Evolutionary conservation across 1,284 basidiomycete species (phyloP).

Genomic region (Grifola frondosa): DNA sequence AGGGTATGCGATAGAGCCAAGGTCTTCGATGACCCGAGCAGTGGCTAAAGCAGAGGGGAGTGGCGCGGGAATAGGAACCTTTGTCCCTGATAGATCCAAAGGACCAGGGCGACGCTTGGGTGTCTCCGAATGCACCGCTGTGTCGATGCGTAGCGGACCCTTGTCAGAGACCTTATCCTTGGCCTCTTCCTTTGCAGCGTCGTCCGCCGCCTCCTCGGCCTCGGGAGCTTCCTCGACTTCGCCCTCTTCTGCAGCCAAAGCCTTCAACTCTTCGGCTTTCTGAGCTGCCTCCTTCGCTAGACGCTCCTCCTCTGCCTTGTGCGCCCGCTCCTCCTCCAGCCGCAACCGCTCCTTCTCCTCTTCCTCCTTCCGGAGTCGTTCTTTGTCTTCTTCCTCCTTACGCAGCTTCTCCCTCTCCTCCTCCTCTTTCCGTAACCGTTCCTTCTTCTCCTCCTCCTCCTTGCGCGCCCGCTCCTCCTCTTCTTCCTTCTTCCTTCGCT

Average conservation of each 20-base stretch:
- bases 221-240: slow-evolving; percentile 41
- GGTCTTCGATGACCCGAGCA: slow-evolving; percentile 82
- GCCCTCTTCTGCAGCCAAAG: slow-evolving; percentile 35
- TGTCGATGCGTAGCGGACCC: slow-evolving; percentile 61
- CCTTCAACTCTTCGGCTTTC: slow-evolving; percentile 31
- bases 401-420: slow-evolving; percentile 23
- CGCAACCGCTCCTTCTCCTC: slow-evolving; percentile 38
- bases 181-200: slow-evolving; percentile 37
- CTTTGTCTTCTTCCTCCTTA: slow-evolving; percentile 26
- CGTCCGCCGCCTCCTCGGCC: slow-evolving; percentile 22
- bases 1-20: slow-evolving; percentile 81
- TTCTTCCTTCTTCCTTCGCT: slow-evolving; percentile 22
- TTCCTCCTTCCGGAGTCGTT: slow-evolving; percentile 31
- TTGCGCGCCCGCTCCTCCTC: slow-evolving; percentile 29
- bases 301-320: slow-evolving; percentile 29
- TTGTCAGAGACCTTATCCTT: slow-evolving; percentile 41
- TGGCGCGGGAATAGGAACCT: slow-evolving; percentile 44
- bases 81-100: slow-evolving; percentile 61
- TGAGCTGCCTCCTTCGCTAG: slow-evolving; percentile 31
- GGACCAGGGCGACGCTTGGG: slow-evolving; percentile 64
- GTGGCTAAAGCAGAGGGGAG: slow-evolving; percentile 70
- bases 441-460: slow-evolving; percentile 32
- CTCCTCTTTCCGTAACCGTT: slow-evolving; percentile 29
- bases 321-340: slow-evolving; percentile 32
- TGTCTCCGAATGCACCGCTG: slow-evolving; percentile 37